These are phyloP conservation scores for Xylaria sp. DNA, from an alignment of 495 filamentous ascomycete species.

Conservation along the genomic window DNA sequence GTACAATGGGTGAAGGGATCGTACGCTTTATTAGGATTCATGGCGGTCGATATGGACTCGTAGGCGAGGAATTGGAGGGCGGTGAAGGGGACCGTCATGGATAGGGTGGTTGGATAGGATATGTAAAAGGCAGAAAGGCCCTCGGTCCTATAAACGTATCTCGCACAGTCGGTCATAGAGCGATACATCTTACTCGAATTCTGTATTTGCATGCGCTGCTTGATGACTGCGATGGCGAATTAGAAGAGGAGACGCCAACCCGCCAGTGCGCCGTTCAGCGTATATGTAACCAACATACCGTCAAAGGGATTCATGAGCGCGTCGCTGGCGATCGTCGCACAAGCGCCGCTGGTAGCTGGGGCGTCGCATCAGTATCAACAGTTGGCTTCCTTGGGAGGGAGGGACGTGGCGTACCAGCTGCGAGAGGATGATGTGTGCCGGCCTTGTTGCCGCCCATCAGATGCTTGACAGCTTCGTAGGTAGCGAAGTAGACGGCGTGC, in stretches of 20 bases:
- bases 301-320: conserved; percentile 99
- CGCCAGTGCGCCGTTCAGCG: background rate
- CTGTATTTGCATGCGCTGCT: conserved; percentile 98
- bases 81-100: conserved; percentile 98
- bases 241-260: conserved; percentile 27
- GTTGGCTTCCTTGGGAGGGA: conserved; percentile 23
- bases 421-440: conserved; percentile 89
- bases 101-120: conserved; percentile 96
- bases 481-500: conserved; percentile 97
- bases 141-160: conserved; percentile 83
- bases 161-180: conserved; percentile 83
- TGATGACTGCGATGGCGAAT: conserved; percentile 73
- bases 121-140: conserved; percentile 94
- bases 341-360: conserved; percentile 86
- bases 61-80: conserved; percentile 96
- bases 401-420: conserved; percentile 69
- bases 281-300: conserved; percentile 70
- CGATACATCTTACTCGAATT: conserved; percentile 85
- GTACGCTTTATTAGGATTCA: conserved; percentile 85
- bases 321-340: conserved; percentile 95
- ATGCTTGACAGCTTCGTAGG: conserved; percentile 97
- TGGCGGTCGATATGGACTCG: conserved; percentile 90
- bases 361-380: conserved; percentile 29
- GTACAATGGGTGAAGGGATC: conserved; percentile 92
- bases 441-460: conserved; percentile 90